Evolutionary conservation across 257 asterid species (phyloP), one percentile per base, ranked within the genome.

Genomic region (Petrea volubilis): DNA sequence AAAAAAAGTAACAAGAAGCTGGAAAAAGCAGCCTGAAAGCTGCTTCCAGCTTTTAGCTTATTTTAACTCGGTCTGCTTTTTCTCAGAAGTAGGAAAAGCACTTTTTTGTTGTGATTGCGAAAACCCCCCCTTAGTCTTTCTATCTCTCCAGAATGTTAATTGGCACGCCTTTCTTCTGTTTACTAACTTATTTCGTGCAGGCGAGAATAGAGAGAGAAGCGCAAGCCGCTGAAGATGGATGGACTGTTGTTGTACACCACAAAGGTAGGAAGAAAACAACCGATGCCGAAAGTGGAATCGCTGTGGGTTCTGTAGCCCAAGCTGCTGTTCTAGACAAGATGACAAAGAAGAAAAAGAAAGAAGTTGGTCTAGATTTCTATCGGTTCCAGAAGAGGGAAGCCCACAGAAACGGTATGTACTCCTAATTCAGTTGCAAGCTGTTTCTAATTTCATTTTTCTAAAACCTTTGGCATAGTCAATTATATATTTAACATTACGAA

Each of bases 181-280:
- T 46, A 47, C 64, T 52, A 46, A 70, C 70, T 20, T 57, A 55
- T 31, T 27, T 21, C 58, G 9, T 70, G 62, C 94, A 95, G 99
- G 96, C 88, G 74, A 92, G 79, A 80, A 73, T 68, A 60, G 96
- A 85, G 80, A 84, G 80, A 76, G 96, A 88, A 83, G 91, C 92
- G 59, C 86, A 75, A 72, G 92, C 88, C 68, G 98, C 91, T 36
- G 98, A 88, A 70, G 98, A 86, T 75, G 99, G 99, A 67, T 95
- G 97, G 97, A 87, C 96, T 1, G 97, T 95, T 60, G 99, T 92
- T 44, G 89, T 84, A 68, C 98, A 95, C 60, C 96, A 95, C 14
- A 95, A 84, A 80, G 97, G 99, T 55, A 83, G 98, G 83, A 95
- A 95, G 74, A 95, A 90, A 89, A 92, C 94, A 0, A 83, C 92